phyloP scores from a whole-genome alignment of 495 filamentous ascomycete species.

The Hypoxylon rickii region DNA sequence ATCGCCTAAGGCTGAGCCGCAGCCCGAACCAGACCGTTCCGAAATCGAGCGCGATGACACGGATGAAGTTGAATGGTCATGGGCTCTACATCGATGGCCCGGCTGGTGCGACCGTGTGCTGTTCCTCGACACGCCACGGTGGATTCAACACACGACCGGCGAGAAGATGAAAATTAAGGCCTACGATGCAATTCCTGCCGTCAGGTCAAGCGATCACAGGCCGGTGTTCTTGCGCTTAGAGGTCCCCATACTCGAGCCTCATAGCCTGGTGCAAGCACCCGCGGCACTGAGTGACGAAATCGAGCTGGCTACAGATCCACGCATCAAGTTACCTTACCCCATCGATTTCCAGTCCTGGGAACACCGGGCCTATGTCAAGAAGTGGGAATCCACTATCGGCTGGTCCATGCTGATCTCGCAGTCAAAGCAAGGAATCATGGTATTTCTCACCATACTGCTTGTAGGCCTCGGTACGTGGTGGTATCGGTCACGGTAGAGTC shows the following conservation, averaged over 20 bases:
- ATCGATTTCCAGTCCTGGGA: constrained; percentile 53
- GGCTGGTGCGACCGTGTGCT: constrained; percentile 94
- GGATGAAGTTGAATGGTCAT: constrained; percentile 65
- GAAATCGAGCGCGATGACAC: constrained; percentile 30
- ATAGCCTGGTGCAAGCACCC: constrained; percentile 27
- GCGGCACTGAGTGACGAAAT: constrained; percentile 17
- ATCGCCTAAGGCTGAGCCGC: constrained; percentile 49
- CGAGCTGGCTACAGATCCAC: constrained; percentile 37
- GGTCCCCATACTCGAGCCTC: constrained; percentile 56
- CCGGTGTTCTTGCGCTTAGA: constrained; percentile 71
- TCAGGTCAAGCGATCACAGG: constrained; percentile 82
- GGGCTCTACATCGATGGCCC: constrained; percentile 81
- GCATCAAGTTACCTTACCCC: constrained; percentile 43
- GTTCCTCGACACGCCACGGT: constrained; percentile 66
- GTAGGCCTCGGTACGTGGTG: constrained; percentile 48
- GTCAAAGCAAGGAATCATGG: constrained; percentile 45
- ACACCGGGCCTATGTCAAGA: constrained; percentile 43
- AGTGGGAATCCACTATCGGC: constrained; percentile 49
- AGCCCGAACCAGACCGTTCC: constrained; percentile 32
- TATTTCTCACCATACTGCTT: constrained; percentile 43
- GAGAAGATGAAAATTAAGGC: constrained; percentile 53
- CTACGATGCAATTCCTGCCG: constrained; percentile 76
- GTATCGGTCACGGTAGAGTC: constrained; percentile 36
- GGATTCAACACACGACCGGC: constrained; percentile 32
- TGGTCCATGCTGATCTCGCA: constrained; percentile 53